Evolutionary conservation across 768 basidiomycete species (phyloP).

Genomic region (Kwoniella heveanensis): DNA sequence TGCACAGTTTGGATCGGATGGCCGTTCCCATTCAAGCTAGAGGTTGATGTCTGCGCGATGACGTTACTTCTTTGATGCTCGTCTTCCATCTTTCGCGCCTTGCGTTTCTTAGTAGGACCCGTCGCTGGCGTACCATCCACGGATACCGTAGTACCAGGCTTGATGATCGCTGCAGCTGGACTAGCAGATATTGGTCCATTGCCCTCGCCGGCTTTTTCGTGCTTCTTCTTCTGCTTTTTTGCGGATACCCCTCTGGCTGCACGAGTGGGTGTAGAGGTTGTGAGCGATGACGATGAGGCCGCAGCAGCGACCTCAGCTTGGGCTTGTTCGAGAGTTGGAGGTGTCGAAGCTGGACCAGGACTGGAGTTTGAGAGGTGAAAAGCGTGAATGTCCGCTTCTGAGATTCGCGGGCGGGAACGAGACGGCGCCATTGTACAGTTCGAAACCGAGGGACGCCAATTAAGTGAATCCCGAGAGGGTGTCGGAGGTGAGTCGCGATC

Average conservation of each 20-base stretch:
- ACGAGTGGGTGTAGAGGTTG: neutral
- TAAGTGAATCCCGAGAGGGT: too few relatives aligned
- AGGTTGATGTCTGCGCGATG: neutral
- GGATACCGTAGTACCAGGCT: neutral
- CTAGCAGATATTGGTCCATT: neutral
- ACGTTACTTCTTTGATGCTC: neutral
- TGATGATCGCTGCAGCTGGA: neutral
- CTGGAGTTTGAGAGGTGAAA: slow-evolving; percentile 4
- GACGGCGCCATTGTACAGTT: neutral
- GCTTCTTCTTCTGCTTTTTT: neutral
- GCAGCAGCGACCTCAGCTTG: neutral
- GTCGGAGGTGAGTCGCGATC: too few relatives aligned
- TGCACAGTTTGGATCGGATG: too few relatives aligned
- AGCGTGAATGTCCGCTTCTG: slow-evolving; percentile 6
- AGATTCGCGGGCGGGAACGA: neutral
- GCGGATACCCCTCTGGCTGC: neutral
- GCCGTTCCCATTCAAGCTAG: neutral
- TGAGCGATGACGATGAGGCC: neutral
- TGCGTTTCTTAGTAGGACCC: neutral
- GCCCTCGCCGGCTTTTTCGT: neutral
- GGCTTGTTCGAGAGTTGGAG: neutral
- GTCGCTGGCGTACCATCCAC: neutral
- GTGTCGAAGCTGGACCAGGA: neutral
- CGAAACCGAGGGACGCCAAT: too few relatives aligned
- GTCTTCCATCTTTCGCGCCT: neutral